Evolutionary conservation across 208 protist genomes (phyloP), one percentile per base, ranked within the genome.

Genomic region (Wallacemonas rigidus): DNA sequence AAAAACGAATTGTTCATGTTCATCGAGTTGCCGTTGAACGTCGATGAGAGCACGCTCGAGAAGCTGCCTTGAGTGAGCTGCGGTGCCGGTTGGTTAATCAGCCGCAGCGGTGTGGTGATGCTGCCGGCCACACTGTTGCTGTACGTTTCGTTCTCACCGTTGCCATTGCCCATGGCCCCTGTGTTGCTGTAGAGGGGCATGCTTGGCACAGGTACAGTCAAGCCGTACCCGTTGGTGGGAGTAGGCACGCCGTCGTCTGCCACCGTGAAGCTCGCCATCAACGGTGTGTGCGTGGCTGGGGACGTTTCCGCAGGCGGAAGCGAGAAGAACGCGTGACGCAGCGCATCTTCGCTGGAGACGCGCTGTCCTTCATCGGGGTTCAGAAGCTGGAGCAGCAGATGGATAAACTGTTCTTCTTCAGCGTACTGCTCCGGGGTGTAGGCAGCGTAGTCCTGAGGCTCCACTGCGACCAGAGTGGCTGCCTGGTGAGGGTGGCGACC

Each of bases 351-450:
- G 88, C 91, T 94, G 57, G 75, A 82, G 12, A 94, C 41, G 17
- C 91, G 86, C 45, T 74, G 45, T 44, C 44, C 56, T 67, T 87
- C 83, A 71, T 96, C 86, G 17, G 89, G 89, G 53, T 89, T 48
- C n/a, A 96, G 72, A 5, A 96, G 75, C 35, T 75, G 67, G 43
- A 79, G 77, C 36, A 96, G 80, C n/a, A 96, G 76, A 60, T 92
- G 75, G 9, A 92, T 69, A 36, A 96, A 80, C 12, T 71, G 73
- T 50, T 72, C 57, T 43, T 87, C 79, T 41, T 90, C 89, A 5
- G 67, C 70, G 44, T 39, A 35, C 11, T 41, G 67, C 17, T 56
- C 67, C 11, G 51, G 43, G 2, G 67, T 61, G 67, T 58, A 71
- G 53, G 54, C 51, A 36, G 3, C 51, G 54, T 71, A 58, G 67